phyloP scores from a whole-genome alignment of 352 stramenopile genomes.

The Thalassiosira exigua region DNA sequence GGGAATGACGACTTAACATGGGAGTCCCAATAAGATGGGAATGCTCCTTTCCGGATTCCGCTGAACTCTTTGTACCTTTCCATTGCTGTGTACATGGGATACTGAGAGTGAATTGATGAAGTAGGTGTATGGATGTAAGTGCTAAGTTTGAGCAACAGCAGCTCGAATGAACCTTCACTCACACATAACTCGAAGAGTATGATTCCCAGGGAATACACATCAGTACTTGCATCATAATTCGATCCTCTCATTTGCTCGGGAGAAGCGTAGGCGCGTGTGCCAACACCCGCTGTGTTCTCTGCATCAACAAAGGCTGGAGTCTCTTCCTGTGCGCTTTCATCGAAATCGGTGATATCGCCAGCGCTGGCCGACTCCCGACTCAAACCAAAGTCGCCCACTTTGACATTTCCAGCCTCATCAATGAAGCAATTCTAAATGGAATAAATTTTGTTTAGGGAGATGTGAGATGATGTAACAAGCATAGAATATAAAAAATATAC shows the following conservation, averaged over 20 bases:
- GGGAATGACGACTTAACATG: conserved; percentile 68
- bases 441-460: too few relatives aligned
- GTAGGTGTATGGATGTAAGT: too few relatives aligned
- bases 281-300: conserved; percentile 84
- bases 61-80: conserved; percentile 78
- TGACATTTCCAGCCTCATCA: conserved; percentile 78
- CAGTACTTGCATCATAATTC: conserved; percentile 84
- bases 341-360: conserved; percentile 45
- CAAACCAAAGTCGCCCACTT: conserved; percentile 86
- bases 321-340: conserved; percentile 28
- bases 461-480: conserved; percentile 11
- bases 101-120: too few relatives aligned
- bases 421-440: conserved; percentile 81
- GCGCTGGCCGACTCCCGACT: conserved; percentile 55
- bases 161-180: neutral
- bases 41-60: conserved; percentile 67
- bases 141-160: too few relatives aligned
- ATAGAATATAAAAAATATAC: too few relatives aligned
- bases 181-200: conserved; percentile 85
- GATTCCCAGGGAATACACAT: conserved; percentile 84
- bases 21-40: conserved; percentile 73
- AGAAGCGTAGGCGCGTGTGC: conserved; percentile 81
- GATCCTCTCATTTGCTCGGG: conserved; percentile 85
- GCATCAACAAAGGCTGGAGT: conserved; percentile 17
- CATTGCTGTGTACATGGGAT: conserved; percentile 85